Conservation (phyloP, 345 rosid species). For the Arabidopsis arenosa region DNA sequence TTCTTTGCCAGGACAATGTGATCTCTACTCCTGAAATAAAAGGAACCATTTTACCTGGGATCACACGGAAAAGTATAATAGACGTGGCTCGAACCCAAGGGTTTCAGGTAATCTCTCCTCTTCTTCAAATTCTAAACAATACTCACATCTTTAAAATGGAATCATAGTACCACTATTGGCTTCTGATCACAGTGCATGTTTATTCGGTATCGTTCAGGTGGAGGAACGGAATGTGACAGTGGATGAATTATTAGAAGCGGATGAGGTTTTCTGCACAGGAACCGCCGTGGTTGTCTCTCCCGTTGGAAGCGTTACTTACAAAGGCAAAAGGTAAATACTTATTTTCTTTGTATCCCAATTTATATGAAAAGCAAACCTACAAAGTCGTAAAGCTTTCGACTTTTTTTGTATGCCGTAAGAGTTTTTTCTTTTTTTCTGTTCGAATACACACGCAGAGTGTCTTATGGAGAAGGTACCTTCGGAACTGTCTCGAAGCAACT, state of each 20-base stretch:
- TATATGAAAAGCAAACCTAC: not conserved
- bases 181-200: conserved; percentile 17
- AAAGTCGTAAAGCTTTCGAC: not conserved
- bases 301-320: conserved; percentile 88
- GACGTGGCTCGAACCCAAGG: conserved; percentile 86
- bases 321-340: conserved; percentile 63
- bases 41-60: conserved; percentile 48
- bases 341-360: not conserved
- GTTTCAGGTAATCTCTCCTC: conserved; percentile 52
- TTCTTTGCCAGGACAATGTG: conserved; percentile 58
- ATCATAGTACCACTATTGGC: not conserved
- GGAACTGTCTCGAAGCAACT: conserved; percentile 70
- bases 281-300: conserved; percentile 98
- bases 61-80: conserved; percentile 64
- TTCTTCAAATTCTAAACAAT: conserved; percentile 20
- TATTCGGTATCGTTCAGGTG: conserved; percentile 27
- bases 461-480: conserved; percentile 69
- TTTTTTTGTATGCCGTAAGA: conserved; percentile 1
- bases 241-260: conserved; percentile 82
- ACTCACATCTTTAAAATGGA: conserved; percentile 7
- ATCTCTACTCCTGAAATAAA: conserved; percentile 78
- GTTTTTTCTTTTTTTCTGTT: not conserved
- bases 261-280: conserved; percentile 96
- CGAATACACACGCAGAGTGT: conserved; percentile 52
- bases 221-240: conserved; percentile 47